Base-by-base conservation (phyloP, 2,329 filamentous ascomycete species). In the Monilinia fructigena region DNA sequence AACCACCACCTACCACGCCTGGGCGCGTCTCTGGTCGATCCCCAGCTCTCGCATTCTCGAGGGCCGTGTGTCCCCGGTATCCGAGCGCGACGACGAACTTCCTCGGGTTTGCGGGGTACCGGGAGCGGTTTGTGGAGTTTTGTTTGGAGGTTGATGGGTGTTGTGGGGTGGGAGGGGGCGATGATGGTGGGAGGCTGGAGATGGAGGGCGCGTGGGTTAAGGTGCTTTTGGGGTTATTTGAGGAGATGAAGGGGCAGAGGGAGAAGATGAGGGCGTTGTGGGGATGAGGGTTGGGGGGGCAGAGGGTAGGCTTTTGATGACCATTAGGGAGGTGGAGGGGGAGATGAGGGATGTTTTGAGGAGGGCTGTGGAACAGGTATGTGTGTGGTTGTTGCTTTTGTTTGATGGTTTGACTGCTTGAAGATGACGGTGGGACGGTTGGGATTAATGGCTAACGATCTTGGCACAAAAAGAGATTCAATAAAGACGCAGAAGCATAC, bases 131-230 rank as follows among this genome's bases (percentile, higher is more conserved):
- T 35, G 4, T 59, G 4, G 56, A 59, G 56, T 59, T 48, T 48
- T 59, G 56, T 20, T 5, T 23, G 42, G 42, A 23, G 56, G 56
- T 59, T 7, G 56, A 59, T 59, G n/a, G 28, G 3, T 28, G 18
- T 58, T 56, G 16, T 26, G 18, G 18, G 26, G 3, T 3, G 6
- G 23, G 10, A 23, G 3, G 55, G 5, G 26, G 23, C 23, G 23
- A 23, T 23, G 23, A 23, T 1, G 28, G 26, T 60, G 23, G 58
- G 7, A 60, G 58, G 3, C 2, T 2, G 8, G n/a, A 50, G 28
- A 60, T 60, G 58, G 58, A 60, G 8, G 58, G 45, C 0, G 58
- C 58, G 7, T 60, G 58, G 58, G n/a, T 47, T 12, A 60, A 50
- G 14, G 12, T 60, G 35, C n/a, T 60, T 12, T 14, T 50, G 7